These are phyloP conservation scores for Eucalyptus guilfoylei DNA, from an alignment of 345 rosid species.

Conservation along the genomic window DNA sequence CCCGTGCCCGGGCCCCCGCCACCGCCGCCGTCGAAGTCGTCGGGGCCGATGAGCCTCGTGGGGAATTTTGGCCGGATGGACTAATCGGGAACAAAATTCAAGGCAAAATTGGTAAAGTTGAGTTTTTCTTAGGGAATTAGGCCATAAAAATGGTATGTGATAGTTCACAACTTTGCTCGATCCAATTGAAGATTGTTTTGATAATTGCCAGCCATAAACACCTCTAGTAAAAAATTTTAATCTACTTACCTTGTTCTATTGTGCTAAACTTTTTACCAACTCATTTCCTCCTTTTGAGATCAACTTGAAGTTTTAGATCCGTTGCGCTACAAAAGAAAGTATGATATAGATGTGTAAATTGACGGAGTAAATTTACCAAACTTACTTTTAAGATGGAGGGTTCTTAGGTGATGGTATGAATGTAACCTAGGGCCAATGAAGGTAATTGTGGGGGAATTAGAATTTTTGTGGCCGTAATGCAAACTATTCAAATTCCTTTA, in stretches of 20 bases:
- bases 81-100: too few species aligned
- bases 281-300: background rate
- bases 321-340: background rate
- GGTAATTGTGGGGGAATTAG: background rate
- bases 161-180: background rate
- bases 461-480: background rate
- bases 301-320: background rate
- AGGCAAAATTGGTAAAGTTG: too few species aligned
- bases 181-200: background rate
- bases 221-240: background rate
- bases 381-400: background rate
- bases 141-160: background rate
- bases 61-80: too few species aligned
- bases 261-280: background rate
- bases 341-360: background rate
- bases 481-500: background rate
- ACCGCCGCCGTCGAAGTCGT: too few species aligned
- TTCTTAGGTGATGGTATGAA: background rate
- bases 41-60: too few species aligned
- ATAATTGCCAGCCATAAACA: background rate
- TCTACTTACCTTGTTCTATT: background rate
- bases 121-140: background rate
- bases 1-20: too few species aligned
- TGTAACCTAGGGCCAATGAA: background rate
- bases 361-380: background rate